These are phyloP conservation scores for Alternaria gaisen DNA, from an alignment of 2,329 filamentous ascomycete species.

Conservation along the genomic window DNA sequence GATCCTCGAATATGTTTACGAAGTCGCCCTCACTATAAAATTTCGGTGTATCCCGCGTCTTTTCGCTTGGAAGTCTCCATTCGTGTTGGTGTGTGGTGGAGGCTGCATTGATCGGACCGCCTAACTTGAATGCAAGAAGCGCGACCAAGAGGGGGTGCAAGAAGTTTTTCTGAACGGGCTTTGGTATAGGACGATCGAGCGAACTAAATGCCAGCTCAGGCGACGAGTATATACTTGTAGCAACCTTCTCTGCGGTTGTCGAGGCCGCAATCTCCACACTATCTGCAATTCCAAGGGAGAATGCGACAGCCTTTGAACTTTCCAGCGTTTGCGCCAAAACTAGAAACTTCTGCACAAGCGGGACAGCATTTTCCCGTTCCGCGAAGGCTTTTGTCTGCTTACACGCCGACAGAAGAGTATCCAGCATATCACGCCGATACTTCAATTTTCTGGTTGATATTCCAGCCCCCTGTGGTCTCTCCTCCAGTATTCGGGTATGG, in stretches of 20 bases:
- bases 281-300: background rate
- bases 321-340: slow-evolving; percentile 2
- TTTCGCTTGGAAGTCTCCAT: slow-evolving; percentile 14
- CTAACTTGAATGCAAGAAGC: slow-evolving; percentile 21
- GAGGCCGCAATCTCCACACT: background rate
- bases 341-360: slow-evolving; percentile 12
- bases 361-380: background rate
- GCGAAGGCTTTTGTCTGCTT: background rate
- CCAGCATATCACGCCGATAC: slow-evolving; percentile 1
- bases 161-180: background rate
- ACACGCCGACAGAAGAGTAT: background rate
- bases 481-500: background rate
- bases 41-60: background rate
- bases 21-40: slow-evolving; percentile 21
- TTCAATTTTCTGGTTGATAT: background rate
- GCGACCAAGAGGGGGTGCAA: slow-evolving; percentile 21
- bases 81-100: slow-evolving; percentile 13
- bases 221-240: background rate
- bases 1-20: slow-evolving; percentile 11
- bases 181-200: background rate
- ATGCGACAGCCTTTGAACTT: slow-evolving; percentile 6
- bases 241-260: background rate
- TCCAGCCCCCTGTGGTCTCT: background rate
- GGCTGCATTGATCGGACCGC: slow-evolving; percentile 24
- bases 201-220: background rate